phyloP scores from a whole-genome alignment of 306 rosid genomes.

The Mimosa bimucronata region DNA sequence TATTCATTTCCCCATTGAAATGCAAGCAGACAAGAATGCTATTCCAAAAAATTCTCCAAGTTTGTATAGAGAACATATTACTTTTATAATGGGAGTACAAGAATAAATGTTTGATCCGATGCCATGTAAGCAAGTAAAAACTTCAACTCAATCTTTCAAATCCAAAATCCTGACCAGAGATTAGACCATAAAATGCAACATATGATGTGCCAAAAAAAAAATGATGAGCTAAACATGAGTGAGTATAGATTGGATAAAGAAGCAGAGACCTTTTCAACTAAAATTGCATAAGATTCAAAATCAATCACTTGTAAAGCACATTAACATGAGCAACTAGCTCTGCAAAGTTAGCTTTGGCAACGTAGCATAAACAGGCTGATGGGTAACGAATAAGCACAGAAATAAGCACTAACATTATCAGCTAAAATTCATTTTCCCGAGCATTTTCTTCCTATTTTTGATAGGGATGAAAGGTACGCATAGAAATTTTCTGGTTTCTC shows the following conservation, averaged over 20 bases:
- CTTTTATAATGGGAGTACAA: background rate
- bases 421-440: background rate
- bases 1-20: constrained; percentile 9
- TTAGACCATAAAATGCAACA: constrained; percentile 2
- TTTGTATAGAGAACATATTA: constrained; percentile 1
- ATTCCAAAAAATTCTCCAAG: constrained; percentile 3
- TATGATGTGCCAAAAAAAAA: constrained; percentile 4
- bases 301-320: background rate
- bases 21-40: constrained; percentile 1
- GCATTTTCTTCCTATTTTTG: background rate
- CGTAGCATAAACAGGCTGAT: background rate
- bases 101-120: background rate
- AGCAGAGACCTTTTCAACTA: constrained; percentile 4
- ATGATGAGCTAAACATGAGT: constrained; percentile 20
- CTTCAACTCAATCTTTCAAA: constrained; percentile 18
- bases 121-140: background rate
- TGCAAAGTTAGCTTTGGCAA: background rate
- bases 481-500: background rate
- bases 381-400: background rate
- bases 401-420: background rate
- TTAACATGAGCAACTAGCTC: background rate
- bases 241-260: background rate
- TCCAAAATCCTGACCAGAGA: background rate
- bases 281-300: constrained; percentile 22
- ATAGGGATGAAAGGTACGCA: background rate